A percentile compares a stretch with the other conserved stretches of the same genome.
These are phyloP conservation scores for Spirogloea muscicola DNA, from an alignment of 139 green algal genomes.

Conservation along the genomic window DNA sequence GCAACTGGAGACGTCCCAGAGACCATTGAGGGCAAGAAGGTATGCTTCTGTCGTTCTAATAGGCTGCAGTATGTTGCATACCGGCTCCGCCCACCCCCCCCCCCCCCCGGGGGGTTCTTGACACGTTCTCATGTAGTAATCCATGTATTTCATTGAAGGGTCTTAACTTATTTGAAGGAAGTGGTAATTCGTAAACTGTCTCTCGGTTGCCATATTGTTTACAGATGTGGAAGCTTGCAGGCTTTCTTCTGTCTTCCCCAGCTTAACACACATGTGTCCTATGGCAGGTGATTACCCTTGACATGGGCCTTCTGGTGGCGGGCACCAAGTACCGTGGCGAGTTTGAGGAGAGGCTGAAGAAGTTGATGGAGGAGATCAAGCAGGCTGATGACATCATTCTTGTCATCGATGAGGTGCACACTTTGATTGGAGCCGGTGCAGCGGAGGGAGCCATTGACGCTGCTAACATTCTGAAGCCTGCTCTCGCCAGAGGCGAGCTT, in stretches of 20 bases:
- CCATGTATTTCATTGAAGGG: too few species aligned
- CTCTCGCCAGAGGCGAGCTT: slow-evolving; percentile 94
- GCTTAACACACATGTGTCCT: too few species aligned
- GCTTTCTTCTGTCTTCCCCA: too few species aligned
- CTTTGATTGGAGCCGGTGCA: slow-evolving; percentile 95
- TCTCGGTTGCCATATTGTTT: too few species aligned
- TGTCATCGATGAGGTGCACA: slow-evolving; percentile 94
- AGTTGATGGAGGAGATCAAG: slow-evolving; percentile 99
- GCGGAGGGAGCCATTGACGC: slow-evolving; percentile 98
- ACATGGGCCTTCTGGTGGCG: slow-evolving; percentile 98
- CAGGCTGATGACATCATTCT: slow-evolving; percentile 98
- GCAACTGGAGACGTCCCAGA: slow-evolving; percentile 89
- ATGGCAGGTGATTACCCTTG: slow-evolving; percentile 94
- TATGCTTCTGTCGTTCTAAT: too few species aligned
- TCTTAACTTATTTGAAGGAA: too few species aligned
- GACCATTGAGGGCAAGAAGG: slow-evolving; percentile 99
- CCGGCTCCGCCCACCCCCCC: too few species aligned
- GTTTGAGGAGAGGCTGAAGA: slow-evolving; percentile 99
- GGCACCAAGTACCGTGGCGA: slow-evolving; percentile 99
- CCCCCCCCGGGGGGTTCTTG: too few species aligned
- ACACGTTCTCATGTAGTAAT: too few species aligned
- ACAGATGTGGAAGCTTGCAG: too few species aligned
- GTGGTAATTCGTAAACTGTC: too few species aligned
- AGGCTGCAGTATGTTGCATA: too few species aligned
- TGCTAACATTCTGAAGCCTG: slow-evolving; percentile 99